phyloP scores from a whole-genome alignment of 768 basidiomycete species.

The Brasilioporus rufonigricans region DNA sequence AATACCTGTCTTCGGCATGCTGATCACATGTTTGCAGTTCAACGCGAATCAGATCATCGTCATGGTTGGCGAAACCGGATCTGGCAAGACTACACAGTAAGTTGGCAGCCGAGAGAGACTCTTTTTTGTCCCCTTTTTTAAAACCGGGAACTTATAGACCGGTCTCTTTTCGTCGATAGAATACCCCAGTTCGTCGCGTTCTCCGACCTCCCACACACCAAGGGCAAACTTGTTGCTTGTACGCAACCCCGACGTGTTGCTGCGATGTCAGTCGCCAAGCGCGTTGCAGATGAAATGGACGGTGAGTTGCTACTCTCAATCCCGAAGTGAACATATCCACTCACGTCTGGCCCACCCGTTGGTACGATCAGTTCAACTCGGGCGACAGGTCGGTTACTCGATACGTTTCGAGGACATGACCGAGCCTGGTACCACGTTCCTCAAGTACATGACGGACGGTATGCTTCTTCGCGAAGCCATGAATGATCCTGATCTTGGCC shows the following conservation, averaged over 20 bases:
- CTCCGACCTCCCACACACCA: constrained; percentile 88
- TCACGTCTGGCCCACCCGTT: constrained; percentile 6
- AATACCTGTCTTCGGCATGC: not conserved
- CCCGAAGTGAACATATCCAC: not conserved
- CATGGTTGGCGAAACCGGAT: constrained; percentile 93
- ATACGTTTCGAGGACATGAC: constrained; percentile 92
- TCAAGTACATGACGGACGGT: constrained; percentile 99
- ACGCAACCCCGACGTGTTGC: constrained; percentile 96
- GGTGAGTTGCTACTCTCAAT: constrained; percentile 48
- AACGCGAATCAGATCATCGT: constrained; percentile 72
- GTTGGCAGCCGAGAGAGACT: constrained; percentile 32
- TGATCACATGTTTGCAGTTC: constrained; percentile 19
- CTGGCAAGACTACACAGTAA: constrained; percentile 94
- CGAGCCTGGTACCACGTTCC: constrained; percentile 87
- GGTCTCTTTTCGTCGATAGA: constrained; percentile 43
- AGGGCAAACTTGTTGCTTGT: constrained; percentile 90
- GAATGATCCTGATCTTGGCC: constrained; percentile 85
- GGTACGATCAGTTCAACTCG: constrained; percentile 68
- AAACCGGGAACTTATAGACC: constrained; percentile 28
- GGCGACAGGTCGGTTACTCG: constrained; percentile 94
- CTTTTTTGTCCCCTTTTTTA: constrained; percentile 17
- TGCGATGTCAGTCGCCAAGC: constrained; percentile 97
- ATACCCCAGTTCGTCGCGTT: constrained; percentile 97
- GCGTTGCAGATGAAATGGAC: constrained; percentile 99
- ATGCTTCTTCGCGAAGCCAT: constrained; percentile 98